Base-by-base conservation (phyloP, 1,284 basidiomycete species). In the Ganoderma multipileum region DNA sequence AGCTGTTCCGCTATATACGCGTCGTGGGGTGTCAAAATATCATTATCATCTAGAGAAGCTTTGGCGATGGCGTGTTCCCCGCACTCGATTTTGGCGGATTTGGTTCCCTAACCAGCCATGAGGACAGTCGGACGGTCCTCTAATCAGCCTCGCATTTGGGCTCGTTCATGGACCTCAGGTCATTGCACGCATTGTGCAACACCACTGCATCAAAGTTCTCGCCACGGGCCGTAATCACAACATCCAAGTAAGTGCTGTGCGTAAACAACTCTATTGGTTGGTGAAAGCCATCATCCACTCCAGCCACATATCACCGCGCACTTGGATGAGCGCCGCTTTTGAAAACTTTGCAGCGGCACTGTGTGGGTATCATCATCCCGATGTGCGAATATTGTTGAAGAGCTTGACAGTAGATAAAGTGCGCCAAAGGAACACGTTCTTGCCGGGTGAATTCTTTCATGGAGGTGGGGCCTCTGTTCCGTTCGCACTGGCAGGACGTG, bases 241-340 rank as follows among this genome's bases (percentile, higher is more conserved):
- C 52, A 54, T 30, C 23, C n/a, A 20, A 47, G 30, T 16, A 38
- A 44, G 18, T 44, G 18, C 30, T n/a, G 55, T 36, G 55, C 26
- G 28, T 30, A 38, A 30, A 33, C 3, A 11, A 20, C 18, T n/a
- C 55, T 30, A 58, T 58, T 58, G 33, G 20, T 38, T 23, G 30
- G 11, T 38, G 9, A n/a, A 58, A 38, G 33, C 33, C 33, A 38
- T 16, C 33, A 7, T 58, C 2, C 20, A 9, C 55, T 58, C 9
- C n/a, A 58, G 36, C 55, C 55, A 58, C 55, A 58, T 38, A 58
- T 58, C 55, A 58, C 55, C 20, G 55, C 36, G 55, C 55, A 58
- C 33, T 55, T n/a, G 33, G 55, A 58, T 58, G 55, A 58, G 55
- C 55, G 55, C 33, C 33, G 55, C 8, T 20, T 18, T 38, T 23